Percentiles rank a stretch among this genome's conserved stretches.
Conservation (phyloP, 2,329 filamentous ascomycete species). For the Fusarium liriodendri region DNA sequence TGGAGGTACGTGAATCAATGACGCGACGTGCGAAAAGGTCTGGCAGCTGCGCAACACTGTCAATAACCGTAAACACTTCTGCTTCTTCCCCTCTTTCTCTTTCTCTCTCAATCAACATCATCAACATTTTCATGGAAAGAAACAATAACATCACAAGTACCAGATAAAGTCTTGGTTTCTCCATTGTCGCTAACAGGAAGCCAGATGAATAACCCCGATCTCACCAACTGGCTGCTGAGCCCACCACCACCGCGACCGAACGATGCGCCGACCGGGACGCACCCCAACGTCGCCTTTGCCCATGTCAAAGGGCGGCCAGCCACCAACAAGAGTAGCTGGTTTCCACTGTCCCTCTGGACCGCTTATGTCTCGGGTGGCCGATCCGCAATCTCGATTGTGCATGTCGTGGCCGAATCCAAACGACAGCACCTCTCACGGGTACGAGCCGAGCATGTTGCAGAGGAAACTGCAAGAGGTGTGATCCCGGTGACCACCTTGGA, state of each 20-base stretch:
- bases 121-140: not conserved
- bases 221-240: not conserved
- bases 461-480: not conserved
- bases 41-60: not conserved
- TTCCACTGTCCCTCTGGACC: not conserved
- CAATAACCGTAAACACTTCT: not conserved
- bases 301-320: not conserved
- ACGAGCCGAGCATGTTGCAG: not conserved
- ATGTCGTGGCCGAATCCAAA: not conserved
- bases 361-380: not conserved
- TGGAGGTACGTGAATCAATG: not conserved
- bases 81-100: not conserved
- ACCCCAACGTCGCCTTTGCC: not conserved
- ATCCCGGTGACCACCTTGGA: not conserved
- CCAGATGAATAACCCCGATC: not conserved
- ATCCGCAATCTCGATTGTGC: not conserved
- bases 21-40: not conserved
- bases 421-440: not conserved
- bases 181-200: not conserved
- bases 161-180: not conserved
- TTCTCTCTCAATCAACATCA: not conserved
- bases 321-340: not conserved
- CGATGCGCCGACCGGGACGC: not conserved
- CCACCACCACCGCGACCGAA: not conserved
- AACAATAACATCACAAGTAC: not conserved